Conservation (phyloP, 768 basidiomycete genomes). For the Coprinellus micaceus region DNA sequence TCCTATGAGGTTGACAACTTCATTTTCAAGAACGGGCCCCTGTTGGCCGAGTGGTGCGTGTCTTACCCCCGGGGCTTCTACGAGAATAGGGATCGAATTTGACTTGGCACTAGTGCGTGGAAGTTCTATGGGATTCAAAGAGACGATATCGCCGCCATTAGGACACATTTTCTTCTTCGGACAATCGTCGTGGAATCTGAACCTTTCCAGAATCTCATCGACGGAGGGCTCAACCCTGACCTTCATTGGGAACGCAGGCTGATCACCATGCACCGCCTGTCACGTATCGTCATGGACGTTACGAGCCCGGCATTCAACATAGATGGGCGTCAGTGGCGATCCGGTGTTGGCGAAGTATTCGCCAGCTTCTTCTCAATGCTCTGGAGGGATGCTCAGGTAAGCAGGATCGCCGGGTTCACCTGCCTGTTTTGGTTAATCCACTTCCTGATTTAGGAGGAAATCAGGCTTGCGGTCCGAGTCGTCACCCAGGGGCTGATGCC, state of each 20-base stretch:
- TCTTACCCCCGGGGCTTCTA: no score
- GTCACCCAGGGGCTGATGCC: conserved; percentile 60
- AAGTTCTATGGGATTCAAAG: conserved; percentile 60
- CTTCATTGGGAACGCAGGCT: conserved; percentile 53
- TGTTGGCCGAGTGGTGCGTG: conserved; percentile 58
- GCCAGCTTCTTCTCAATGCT: conserved; percentile 55
- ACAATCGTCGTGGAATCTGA: conserved; percentile 60
- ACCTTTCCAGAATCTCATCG: conserved; percentile 53
- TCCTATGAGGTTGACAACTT: conserved; percentile 72
- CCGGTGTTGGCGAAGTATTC: conserved; percentile 57
- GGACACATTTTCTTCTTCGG: conserved; percentile 56
- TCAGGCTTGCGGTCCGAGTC: conserved; percentile 55
- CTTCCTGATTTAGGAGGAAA: conserved; percentile 52
- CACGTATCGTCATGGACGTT: conserved; percentile 63
- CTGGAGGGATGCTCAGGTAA: conserved; percentile 62
- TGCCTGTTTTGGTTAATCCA: neutral
- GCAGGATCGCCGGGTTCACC: conserved; percentile 10
- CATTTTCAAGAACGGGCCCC: conserved; percentile 55
- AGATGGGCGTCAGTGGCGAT: conserved; percentile 66
- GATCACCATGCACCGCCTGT: conserved; percentile 49
- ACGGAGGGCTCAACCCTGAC: conserved; percentile 32
- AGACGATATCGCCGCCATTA: conserved; percentile 48
- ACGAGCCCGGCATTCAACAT: conserved; percentile 58
- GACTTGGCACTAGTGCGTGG: conserved; percentile 50
- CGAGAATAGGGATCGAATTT: no score